Evolutionary conservation across 345 rosid species (phyloP).

Genomic region (Acer saccharum): DNA sequence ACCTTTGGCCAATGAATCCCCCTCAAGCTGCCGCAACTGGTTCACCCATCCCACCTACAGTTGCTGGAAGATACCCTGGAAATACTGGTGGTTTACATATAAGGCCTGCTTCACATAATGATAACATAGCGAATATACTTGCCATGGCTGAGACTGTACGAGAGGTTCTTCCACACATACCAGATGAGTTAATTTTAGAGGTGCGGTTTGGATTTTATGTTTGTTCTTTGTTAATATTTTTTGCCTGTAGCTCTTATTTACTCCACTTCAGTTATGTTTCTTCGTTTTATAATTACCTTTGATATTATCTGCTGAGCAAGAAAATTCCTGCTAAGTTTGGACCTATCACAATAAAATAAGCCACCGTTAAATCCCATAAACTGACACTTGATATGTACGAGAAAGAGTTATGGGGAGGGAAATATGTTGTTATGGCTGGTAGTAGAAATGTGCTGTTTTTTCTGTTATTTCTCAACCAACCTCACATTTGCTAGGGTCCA

Average conservation of each 20-base stretch:
- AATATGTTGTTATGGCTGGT: not conserved
- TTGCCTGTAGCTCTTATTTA: not conserved
- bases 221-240: not conserved
- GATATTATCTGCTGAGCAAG: not conserved
- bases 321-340: not conserved
- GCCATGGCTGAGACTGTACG: slow-evolving; percentile 95
- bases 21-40: slow-evolving; percentile 71
- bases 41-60: slow-evolving; percentile 48
- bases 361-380: not conserved
- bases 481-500: not conserved
- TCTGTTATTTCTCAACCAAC: not conserved
- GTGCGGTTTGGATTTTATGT: slow-evolving; percentile 35
- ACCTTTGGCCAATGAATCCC: slow-evolving; percentile 81
- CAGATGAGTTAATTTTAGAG: slow-evolving; percentile 90
- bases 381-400: not conserved
- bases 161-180: slow-evolving; percentile 94
- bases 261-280: not conserved
- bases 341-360: not conserved
- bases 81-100: slow-evolving; percentile 60
- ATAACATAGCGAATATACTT: slow-evolving; percentile 69
- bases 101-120: slow-evolving; percentile 61
- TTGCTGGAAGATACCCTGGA: slow-evolving; percentile 51
- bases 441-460: not conserved
- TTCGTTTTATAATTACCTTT: not conserved
- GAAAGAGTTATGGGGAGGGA: not conserved